Base-by-base conservation (phyloP, 345 rosid genomes). In the Triadica sebifera region DNA sequence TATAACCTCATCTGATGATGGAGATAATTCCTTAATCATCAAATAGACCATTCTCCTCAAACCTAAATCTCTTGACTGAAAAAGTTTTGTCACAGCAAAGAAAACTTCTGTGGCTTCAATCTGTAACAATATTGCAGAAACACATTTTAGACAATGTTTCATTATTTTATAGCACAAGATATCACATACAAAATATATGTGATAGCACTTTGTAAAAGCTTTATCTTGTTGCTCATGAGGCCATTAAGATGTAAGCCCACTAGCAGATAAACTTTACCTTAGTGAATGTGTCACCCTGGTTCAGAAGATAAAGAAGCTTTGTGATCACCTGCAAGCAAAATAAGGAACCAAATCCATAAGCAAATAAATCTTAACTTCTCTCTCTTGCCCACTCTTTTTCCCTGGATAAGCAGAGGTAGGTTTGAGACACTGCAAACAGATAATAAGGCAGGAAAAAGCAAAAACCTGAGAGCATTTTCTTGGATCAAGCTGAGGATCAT, bases 11-110 rank as follows among this genome's bases (percentile, higher is more conserved):
- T 95, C 99, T 11, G 99, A 84, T 57, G 94, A 95, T 69, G 99
- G 99, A 70, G 98, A 95, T 64, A 95, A 79, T 86, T 95, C 98
- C 88, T 95, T 95, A 75, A 95, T 95, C 77, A 95, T 93, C 87
- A 95, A 79, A 82, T 95, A 95, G 39, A 95, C 98, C 99, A 95
- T 93, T 81, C 98, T 90, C 90, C 99, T 91, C 81, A 95, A 78
- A 46, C 97, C 97, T 46, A 91, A 78, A 85, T 95, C 99, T 83
- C 82, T 91, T 0, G 98, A 95, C 68, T 95, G 99, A 73, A 95
- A 95, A 69, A 95, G 99, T 82, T 95, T 95, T 38, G 99, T 95
- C 78, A 90, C 97, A 22, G 99, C 74, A 81, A 95, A 95, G 89
- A 95, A 95, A 66, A 93, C 98, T 81, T 89, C 97, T 6, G 99